These are phyloP conservation scores for Paracorniculantispora psalliotae DNA, from an alignment of 2,329 filamentous ascomycete genomes.

Conservation along the genomic window DNA sequence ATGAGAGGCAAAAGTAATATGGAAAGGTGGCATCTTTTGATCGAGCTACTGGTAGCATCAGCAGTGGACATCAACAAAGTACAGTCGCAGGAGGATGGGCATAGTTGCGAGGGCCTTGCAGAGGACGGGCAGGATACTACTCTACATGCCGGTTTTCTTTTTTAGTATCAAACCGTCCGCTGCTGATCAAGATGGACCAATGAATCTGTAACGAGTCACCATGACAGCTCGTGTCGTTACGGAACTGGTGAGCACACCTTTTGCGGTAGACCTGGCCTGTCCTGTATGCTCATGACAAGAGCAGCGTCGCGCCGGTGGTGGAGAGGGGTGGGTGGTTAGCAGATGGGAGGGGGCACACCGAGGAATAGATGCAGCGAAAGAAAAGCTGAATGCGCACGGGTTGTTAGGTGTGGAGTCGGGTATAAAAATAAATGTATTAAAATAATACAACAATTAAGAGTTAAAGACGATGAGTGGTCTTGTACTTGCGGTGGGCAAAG, in stretches of 20 bases:
- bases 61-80: background rate
- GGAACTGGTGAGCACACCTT: background rate
- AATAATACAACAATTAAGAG: background rate
- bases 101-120: background rate
- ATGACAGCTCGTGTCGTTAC: background rate
- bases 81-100: background rate
- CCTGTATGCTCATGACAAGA: constrained; percentile 7
- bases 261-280: no score
- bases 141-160: background rate
- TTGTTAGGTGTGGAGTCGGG: background rate
- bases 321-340: background rate
- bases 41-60: background rate
- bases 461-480: background rate
- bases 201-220: background rate
- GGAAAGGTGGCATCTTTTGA: background rate
- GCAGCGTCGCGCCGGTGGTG: constrained; percentile 3
- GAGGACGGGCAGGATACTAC: background rate
- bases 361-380: background rate
- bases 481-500: background rate
- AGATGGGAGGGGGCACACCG: background rate
- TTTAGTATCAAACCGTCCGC: background rate
- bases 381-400: background rate
- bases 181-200: constrained; percentile 6
- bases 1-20: background rate
- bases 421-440: background rate